Percentiles rank a stretch among this genome's conserved stretches.
These are phyloP conservation scores for Dicorynia guianensis DNA, from an alignment of 306 rosid species.

Conservation along the genomic window DNA sequence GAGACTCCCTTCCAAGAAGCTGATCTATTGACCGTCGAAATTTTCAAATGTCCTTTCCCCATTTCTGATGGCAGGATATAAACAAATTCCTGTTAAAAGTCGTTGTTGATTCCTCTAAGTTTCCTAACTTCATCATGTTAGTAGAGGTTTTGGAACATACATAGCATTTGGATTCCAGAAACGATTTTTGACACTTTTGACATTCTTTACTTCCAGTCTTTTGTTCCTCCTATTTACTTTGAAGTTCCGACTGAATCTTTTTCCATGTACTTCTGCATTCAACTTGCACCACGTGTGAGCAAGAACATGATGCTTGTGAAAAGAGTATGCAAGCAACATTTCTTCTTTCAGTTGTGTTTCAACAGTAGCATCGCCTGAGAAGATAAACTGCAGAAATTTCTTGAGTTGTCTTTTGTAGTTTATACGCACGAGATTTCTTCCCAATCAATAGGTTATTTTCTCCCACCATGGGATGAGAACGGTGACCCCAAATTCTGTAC, in stretches of 20 bases:
- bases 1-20: too few species aligned
- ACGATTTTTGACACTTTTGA: not conserved
- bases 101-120: conserved; percentile 20
- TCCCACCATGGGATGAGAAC: too few species aligned
- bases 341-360: conserved; percentile 1
- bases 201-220: conserved; percentile 22
- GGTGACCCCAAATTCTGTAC: too few species aligned
- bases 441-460: too few species aligned
- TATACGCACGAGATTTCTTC: too few species aligned
- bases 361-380: not conserved
- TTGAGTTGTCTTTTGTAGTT: too few species aligned
- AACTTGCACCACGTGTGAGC: not conserved
- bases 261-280: not conserved
- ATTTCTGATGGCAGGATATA: not conserved
- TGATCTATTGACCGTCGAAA: too few species aligned
- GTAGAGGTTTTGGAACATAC: not conserved
- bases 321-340: not conserved
- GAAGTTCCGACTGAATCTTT: conserved; percentile 13
- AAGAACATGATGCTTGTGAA: conserved; percentile 15
- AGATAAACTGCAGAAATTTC: too few species aligned
- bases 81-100: conserved; percentile 2
- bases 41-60: conserved; percentile 3
- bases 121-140: conserved; percentile 5
- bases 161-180: conserved; percentile 25
- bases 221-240: conserved; percentile 1